These are phyloP conservation scores for Eugenia klotzschiana DNA, from an alignment of 441 rosid species.

Conservation along the genomic window DNA sequence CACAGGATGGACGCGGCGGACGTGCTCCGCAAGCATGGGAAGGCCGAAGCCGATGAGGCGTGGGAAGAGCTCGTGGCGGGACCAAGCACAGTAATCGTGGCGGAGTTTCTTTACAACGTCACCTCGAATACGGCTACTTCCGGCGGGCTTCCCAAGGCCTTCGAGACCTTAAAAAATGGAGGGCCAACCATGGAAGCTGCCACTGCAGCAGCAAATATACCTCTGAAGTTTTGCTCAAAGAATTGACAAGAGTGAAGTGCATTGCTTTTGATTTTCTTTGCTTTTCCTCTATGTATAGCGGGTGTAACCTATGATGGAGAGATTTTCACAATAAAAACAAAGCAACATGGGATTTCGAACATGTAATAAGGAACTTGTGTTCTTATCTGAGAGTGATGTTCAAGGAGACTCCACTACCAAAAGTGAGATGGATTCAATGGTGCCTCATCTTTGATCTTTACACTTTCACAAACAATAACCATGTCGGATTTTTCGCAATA, in stretches of 20 bases:
- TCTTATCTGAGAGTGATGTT: background rate
- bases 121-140: constrained; percentile 1
- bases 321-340: background rate
- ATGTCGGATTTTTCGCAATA: too few species aligned
- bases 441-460: background rate
- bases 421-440: background rate
- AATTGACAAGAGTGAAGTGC: background rate
- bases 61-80: constrained; percentile 47
- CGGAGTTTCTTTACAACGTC: constrained; percentile 19
- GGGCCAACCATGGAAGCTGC: background rate
- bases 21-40: constrained; percentile 23
- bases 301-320: background rate
- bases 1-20: constrained; percentile 53
- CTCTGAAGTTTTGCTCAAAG: background rate
- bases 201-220: background rate
- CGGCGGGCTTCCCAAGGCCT: background rate
- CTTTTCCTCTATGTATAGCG: background rate
- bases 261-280: background rate
- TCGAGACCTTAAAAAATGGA: constrained; percentile 15
- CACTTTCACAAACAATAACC: background rate
- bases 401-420: background rate
- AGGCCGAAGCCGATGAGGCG: constrained; percentile 31
- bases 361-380: background rate
- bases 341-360: background rate
- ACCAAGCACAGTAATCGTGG: constrained; percentile 28